Evolutionary conservation across 1,139 yeast genomes (phyloP).

Genomic region (Saccharomyces hybrid): DNA sequence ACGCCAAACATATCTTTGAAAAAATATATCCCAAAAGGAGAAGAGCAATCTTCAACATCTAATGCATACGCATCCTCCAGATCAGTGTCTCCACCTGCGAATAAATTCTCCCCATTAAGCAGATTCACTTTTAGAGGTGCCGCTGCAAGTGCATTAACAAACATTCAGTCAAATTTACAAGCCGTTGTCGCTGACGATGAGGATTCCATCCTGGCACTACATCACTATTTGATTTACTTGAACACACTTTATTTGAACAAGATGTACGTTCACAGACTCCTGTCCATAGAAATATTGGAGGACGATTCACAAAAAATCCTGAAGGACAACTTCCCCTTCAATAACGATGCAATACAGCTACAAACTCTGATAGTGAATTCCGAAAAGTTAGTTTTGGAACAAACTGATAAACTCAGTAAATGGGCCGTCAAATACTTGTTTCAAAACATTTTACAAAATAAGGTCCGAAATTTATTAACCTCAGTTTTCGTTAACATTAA

Average conservation of each 20-base stretch:
- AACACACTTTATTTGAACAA: conserved; percentile 26
- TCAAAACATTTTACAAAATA: conserved; percentile 22
- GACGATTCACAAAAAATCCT: conserved; percentile 32
- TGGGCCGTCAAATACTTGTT: conserved; percentile 28
- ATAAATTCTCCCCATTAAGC: conserved; percentile 22
- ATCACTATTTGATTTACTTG: conserved; percentile 28
- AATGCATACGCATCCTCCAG: background rate
- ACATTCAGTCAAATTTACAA: conserved; percentile 30
- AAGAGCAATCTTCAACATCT: conserved; percentile 4
- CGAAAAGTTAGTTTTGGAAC: conserved; percentile 17
- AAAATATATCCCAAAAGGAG: conserved; percentile 15
- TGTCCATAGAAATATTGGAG: conserved; percentile 26
- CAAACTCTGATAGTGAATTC: conserved; percentile 34
- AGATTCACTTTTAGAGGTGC: conserved; percentile 29
- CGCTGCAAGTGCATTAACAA: conserved; percentile 26
- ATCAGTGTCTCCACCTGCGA: conserved; percentile 1
- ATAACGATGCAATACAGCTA: conserved; percentile 43
- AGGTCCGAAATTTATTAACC: conserved; percentile 17
- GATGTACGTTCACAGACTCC: conserved; percentile 18
- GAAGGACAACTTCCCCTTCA: conserved; percentile 46
- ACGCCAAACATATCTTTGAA: conserved; percentile 16
- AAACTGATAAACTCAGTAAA: conserved; percentile 22
- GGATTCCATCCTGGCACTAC: conserved; percentile 24
- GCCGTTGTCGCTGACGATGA: conserved; percentile 26
- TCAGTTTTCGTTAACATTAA: conserved; percentile 17